Conservation (phyloP, 2,329 filamentous ascomycete species). For the Neonectria punicea region DNA sequence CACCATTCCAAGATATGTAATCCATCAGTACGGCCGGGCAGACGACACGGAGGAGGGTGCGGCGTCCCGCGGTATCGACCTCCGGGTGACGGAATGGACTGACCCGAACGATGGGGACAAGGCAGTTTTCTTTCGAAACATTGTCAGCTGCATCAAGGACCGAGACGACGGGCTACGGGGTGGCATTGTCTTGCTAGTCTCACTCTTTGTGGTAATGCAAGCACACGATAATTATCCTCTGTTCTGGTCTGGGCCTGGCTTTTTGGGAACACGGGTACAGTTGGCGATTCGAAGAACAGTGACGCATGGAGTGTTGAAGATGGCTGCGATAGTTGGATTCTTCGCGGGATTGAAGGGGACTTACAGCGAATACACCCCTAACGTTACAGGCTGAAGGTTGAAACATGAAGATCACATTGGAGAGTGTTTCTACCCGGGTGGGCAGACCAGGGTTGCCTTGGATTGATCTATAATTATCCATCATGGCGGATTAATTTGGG, state of each 20-base stretch:
- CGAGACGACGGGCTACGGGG: constrained; percentile 25
- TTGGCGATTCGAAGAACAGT: constrained; percentile 13
- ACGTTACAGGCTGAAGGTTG: background rate
- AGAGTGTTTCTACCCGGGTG: background rate
- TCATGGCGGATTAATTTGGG: background rate
- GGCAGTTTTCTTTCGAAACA: constrained; percentile 38
- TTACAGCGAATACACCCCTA: constrained; percentile 13
- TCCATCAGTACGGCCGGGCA: constrained; percentile 35
- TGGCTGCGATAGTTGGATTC: background rate
- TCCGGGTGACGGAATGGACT: constrained; percentile 37
- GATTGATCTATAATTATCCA: background rate
- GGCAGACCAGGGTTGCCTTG: background rate
- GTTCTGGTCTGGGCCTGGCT: constrained; percentile 30
- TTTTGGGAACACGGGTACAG: constrained; percentile 22
- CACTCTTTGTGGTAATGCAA: constrained; percentile 33
- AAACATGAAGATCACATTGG: background rate
- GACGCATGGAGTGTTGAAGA: constrained; percentile 21
- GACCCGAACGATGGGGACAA: constrained; percentile 37
- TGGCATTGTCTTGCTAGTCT: constrained; percentile 23
- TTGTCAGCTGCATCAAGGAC: constrained; percentile 33
- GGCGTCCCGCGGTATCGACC: constrained; percentile 23
- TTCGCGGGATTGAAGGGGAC: constrained; percentile 10
- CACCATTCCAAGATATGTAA: constrained; percentile 33
- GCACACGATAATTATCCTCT: constrained; percentile 38
- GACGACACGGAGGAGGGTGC: constrained; percentile 30